Conservation (phyloP, 2,329 filamentous ascomycete species). For the Fragosphaeria purpurea region DNA sequence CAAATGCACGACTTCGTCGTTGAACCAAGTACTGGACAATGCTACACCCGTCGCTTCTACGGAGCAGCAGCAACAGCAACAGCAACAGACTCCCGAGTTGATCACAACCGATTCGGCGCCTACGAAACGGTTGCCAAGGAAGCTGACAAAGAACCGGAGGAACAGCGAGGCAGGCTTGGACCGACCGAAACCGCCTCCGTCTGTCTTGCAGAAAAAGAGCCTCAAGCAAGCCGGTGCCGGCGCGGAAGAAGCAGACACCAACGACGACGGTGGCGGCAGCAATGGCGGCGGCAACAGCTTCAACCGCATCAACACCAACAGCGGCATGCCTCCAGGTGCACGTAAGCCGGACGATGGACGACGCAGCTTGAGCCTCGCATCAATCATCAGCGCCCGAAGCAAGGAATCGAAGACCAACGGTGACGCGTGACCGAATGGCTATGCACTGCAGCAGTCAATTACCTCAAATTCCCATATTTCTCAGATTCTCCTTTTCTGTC, state of each 20-base stretch:
- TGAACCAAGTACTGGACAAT: neutral
- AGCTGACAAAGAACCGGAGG: conserved; percentile 31
- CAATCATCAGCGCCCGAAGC: conserved; percentile 6
- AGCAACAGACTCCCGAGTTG: neutral
- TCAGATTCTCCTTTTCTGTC: too few species aligned
- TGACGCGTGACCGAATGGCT: neutral
- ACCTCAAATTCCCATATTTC: too few species aligned
- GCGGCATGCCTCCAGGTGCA: neutral
- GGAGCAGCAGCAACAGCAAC: neutral
- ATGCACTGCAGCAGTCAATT: too few species aligned
- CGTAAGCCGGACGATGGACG: neutral
- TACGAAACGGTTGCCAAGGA: conserved; percentile 28
- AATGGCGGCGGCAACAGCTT: neutral
- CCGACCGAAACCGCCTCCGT: conserved; percentile 1
- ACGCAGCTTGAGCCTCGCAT: conserved; percentile 7
- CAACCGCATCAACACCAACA: neutral
- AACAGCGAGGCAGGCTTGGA: conserved; percentile 21
- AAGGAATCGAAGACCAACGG: neutral
- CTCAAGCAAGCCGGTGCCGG: neutral
- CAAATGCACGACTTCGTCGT: too few species aligned
- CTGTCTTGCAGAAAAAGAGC: conserved; percentile 10
- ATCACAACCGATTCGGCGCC: neutral
- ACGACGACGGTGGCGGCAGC: neutral
- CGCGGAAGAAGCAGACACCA: neutral
- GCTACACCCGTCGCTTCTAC: neutral